Evolutionary conservation across 805 yeast species (phyloP).

Genomic region (Saturnispora diversa): DNA sequence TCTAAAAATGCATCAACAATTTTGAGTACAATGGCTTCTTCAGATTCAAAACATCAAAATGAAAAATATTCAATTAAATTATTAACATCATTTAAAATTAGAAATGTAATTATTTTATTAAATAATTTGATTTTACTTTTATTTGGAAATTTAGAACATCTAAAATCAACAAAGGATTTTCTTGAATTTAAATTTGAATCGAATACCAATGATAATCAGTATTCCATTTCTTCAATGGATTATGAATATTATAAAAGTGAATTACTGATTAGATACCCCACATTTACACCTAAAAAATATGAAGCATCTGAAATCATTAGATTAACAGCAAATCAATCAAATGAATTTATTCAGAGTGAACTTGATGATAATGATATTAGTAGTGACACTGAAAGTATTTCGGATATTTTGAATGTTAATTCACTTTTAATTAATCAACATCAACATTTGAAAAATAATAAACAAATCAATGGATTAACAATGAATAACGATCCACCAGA

Average conservation of each 20-base stretch:
- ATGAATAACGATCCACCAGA: slow-evolving; percentile 25
- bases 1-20: slow-evolving; percentile 16
- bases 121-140: slow-evolving; percentile 49
- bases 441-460: slow-evolving; percentile 22
- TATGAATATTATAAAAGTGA: slow-evolving; percentile 76
- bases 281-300: slow-evolving; percentile 46
- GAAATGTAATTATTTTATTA: slow-evolving; percentile 47
- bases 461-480: slow-evolving; percentile 4
- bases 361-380: slow-evolving; percentile 24
- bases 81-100: slow-evolving; percentile 34
- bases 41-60: slow-evolving; percentile 6
- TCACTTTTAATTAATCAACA: slow-evolving; percentile 28
- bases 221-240: slow-evolving; percentile 67
- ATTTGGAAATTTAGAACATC: slow-evolving; percentile 48
- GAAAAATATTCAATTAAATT: slow-evolving; percentile 21
- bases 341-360: background rate
- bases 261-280: slow-evolving; percentile 65
- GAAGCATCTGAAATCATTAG: slow-evolving; percentile 39
- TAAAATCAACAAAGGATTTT: slow-evolving; percentile 39
- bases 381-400: slow-evolving; percentile 21
- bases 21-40: slow-evolving; percentile 13
- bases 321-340: slow-evolving; percentile 20
- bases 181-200: slow-evolving; percentile 33
- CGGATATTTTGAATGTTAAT: slow-evolving; percentile 21
- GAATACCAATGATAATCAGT: slow-evolving; percentile 5